A percentile compares a stretch with the other conserved stretches of the same genome.
phyloP scores from a whole-genome alignment of 495 filamentous ascomycete genomes.

The Tuber melanosporum region DNA sequence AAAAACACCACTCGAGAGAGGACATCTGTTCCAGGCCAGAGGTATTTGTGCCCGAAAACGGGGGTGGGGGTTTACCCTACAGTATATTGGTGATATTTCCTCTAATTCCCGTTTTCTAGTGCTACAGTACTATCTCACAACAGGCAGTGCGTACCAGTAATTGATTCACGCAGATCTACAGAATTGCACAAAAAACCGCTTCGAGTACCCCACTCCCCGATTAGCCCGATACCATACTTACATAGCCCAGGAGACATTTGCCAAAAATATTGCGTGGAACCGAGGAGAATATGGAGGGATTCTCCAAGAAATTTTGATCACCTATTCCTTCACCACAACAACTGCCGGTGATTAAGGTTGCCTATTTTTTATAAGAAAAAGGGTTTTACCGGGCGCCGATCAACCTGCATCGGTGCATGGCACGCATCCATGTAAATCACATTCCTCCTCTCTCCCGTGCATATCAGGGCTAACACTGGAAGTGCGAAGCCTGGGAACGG shows the following conservation, averaged over 20 bases:
- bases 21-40: background rate
- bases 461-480: background rate
- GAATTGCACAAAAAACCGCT: background rate
- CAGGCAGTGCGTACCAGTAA: background rate
- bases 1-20: background rate
- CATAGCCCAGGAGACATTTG: background rate
- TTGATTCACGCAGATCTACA: background rate
- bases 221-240: background rate
- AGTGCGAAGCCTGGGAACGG: background rate
- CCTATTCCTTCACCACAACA: background rate
- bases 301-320: background rate
- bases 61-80: background rate
- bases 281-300: background rate
- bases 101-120: background rate
- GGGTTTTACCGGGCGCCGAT: background rate
- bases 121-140: background rate
- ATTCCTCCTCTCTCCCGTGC: background rate
- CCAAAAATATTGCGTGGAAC: background rate
- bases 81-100: background rate
- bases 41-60: background rate
- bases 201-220: background rate
- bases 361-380: background rate
- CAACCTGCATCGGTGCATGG: background rate
- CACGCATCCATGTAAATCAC: background rate
- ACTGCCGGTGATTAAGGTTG: background rate